Percentiles rank a stretch among this genome's conserved stretches.
These are phyloP conservation scores for Globisporangium middletonii DNA, from an alignment of 352 stramenopile species.

Conservation along the genomic window DNA sequence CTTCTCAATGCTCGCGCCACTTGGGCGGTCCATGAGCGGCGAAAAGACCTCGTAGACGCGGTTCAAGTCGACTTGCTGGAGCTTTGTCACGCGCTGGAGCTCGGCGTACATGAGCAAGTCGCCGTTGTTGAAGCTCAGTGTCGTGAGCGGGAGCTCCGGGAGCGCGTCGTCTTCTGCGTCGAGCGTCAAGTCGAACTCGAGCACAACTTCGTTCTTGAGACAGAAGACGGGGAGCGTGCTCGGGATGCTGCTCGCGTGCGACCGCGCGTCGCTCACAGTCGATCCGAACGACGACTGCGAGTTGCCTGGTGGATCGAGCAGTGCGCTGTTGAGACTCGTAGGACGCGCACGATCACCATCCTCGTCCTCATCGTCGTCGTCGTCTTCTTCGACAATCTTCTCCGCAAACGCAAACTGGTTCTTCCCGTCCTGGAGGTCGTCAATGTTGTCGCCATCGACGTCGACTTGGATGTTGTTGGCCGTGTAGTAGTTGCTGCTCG, in stretches of 20 bases:
- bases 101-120: conserved; percentile 81
- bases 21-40: conserved; percentile 50
- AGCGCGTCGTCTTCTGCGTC: conserved; percentile 56
- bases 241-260: conserved; percentile 41
- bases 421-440: conserved; percentile 21
- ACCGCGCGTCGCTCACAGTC: conserved; percentile 44
- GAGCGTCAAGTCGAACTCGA: conserved; percentile 79
- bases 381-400: conserved; percentile 59
- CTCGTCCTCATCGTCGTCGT: conserved; percentile 53
- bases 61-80: conserved; percentile 64
- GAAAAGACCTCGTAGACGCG: conserved; percentile 70
- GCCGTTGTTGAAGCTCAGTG: conserved; percentile 75
- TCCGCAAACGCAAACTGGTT: conserved; percentile 61
- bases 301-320: conserved; percentile 8
- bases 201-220: conserved; percentile 79
- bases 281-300: conserved; percentile 45
- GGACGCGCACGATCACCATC: not conserved
- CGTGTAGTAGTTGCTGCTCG: conserved; percentile 80
- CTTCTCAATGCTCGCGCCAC: conserved; percentile 69
- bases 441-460: conserved; percentile 38
- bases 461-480: conserved; percentile 82
- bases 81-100: conserved; percentile 65
- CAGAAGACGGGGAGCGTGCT: conserved; percentile 62
- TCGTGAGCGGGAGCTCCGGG: conserved; percentile 59
- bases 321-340: conserved; percentile 5